Evolutionary conservation across 306 rosid species (phyloP).

Genomic region (Cucurbita ficifolia): DNA sequence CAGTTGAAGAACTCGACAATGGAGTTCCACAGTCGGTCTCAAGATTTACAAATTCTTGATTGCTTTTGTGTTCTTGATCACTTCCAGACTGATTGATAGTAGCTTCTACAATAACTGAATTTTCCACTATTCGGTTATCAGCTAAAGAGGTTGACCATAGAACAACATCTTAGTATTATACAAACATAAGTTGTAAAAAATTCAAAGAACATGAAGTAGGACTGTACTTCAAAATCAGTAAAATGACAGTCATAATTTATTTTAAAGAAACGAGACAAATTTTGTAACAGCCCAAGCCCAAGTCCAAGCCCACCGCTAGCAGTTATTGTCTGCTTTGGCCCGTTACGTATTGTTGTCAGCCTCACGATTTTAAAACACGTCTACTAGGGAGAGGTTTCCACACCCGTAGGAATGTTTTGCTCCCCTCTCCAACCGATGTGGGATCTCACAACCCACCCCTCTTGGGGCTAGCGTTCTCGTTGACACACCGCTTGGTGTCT

Average conservation of each 20-base stretch:
- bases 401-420: too few species aligned
- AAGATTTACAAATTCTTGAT: conserved; percentile 4
- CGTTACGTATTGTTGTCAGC: too few species aligned
- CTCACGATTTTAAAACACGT: too few species aligned
- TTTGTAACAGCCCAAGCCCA: too few species aligned
- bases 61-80: neutral
- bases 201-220: conserved; percentile 2
- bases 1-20: neutral
- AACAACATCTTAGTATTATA: conserved; percentile 23
- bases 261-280: neutral
- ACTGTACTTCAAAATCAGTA: neutral
- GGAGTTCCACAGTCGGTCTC: conserved; percentile 15
- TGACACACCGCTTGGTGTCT: too few species aligned
- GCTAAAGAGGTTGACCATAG: conserved; percentile 11
- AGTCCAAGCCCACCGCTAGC: too few species aligned
- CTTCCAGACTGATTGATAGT: conserved; percentile 11
- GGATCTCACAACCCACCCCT: too few species aligned
- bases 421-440: too few species aligned
- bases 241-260: neutral
- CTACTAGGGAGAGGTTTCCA: too few species aligned
- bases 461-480: too few species aligned
- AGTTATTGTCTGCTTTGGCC: too few species aligned
- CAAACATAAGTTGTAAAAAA: neutral
- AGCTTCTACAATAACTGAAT: conserved; percentile 12
- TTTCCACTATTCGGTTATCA: conserved; percentile 6